A percentile compares a stretch with the other conserved stretches of the same genome.
Conservation (phyloP, 177 flowering plant species). For the Vitis hybrid region DNA sequence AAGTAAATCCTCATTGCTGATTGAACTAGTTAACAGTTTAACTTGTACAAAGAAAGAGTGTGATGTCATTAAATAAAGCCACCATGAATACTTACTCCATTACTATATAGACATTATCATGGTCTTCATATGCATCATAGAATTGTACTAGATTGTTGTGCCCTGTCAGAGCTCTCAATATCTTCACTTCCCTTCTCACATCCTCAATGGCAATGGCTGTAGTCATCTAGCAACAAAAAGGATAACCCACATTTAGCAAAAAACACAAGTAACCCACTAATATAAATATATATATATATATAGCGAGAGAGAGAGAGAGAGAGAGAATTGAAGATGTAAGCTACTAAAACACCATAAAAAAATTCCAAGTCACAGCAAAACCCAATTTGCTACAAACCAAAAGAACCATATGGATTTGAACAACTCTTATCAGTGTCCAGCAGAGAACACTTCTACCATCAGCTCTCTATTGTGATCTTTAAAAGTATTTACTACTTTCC, state of each 20-base stretch:
- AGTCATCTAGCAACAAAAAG: constrained; percentile 61
- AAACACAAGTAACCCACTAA: neutral
- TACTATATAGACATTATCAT: constrained; percentile 78
- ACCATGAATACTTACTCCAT: constrained; percentile 77
- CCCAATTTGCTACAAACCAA: neutral
- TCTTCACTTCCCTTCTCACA: constrained; percentile 93
- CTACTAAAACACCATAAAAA: neutral
- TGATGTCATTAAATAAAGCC: neutral
- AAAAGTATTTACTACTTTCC: no score
- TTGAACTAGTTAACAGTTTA: neutral
- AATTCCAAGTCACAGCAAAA: neutral
- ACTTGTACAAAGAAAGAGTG: neutral
- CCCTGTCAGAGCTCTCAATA: constrained; percentile 78
- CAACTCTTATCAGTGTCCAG: no score
- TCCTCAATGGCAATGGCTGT: constrained; percentile 93
- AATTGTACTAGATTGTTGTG: constrained; percentile 73
- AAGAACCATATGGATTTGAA: no score
- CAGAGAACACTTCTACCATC: no score
- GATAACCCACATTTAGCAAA: neutral
- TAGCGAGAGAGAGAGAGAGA: no score
- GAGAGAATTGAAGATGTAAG: neutral
- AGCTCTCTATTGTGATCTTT: no score
- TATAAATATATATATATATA: no score
- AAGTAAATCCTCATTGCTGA: no score
- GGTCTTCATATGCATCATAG: constrained; percentile 85